Percentiles rank a stretch among this genome's conserved stretches.
Evolutionary conservation across 2,329 filamentous ascomycete species (phyloP).

Genomic region (Blastomyces gilchristii): DNA sequence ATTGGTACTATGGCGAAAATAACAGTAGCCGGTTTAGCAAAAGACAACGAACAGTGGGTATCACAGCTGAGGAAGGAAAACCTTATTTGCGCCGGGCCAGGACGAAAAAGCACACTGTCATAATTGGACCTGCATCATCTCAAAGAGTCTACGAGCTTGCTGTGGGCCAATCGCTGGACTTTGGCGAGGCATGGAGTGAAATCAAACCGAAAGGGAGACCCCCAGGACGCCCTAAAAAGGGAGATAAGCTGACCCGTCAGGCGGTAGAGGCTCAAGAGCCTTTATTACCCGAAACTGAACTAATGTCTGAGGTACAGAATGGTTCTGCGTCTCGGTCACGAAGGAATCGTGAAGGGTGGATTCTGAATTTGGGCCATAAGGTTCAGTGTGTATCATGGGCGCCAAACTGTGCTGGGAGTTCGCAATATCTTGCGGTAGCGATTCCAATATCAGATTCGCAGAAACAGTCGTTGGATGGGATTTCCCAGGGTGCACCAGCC

Average conservation of each 20-base stretch:
- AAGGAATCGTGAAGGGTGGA: slow-evolving; percentile 39
- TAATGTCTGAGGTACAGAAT: slow-evolving; percentile 10
- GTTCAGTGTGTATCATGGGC: slow-evolving; percentile 43
- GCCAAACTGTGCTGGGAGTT: slow-evolving; percentile 34
- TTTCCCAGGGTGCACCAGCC: slow-evolving; percentile 32
- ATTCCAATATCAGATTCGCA: slow-evolving; percentile 32
- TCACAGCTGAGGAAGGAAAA: slow-evolving; percentile 31
- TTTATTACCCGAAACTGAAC: slow-evolving; percentile 2
- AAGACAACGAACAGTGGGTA: slow-evolving; percentile 30
- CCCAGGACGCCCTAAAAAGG: slow-evolving; percentile 13
- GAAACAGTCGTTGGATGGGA: slow-evolving; percentile 21
- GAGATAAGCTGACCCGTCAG: slow-evolving; percentile 1
- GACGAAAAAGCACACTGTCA: slow-evolving; percentile 32
- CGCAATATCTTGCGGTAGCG: slow-evolving; percentile 48
- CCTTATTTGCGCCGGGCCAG: slow-evolving; percentile 35
- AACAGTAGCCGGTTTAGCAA: slow-evolving; percentile 34
- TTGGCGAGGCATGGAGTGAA: slow-evolving; percentile 36
- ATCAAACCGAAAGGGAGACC: slow-evolving; percentile 15
- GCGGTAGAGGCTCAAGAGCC: slow-evolving; percentile 2
- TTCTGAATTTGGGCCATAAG: slow-evolving; percentile 47
- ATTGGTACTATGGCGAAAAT: slow-evolving; percentile 43
- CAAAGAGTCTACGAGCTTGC: slow-evolving; percentile 37
- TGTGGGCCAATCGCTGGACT: slow-evolving; percentile 34
- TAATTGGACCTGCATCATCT: slow-evolving; percentile 41
- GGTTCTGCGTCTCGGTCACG: slow-evolving; percentile 9